Base-by-base conservation (phyloP, 2,329 filamentous ascomycete genomes). In the Aspergillus bombycis region DNA sequence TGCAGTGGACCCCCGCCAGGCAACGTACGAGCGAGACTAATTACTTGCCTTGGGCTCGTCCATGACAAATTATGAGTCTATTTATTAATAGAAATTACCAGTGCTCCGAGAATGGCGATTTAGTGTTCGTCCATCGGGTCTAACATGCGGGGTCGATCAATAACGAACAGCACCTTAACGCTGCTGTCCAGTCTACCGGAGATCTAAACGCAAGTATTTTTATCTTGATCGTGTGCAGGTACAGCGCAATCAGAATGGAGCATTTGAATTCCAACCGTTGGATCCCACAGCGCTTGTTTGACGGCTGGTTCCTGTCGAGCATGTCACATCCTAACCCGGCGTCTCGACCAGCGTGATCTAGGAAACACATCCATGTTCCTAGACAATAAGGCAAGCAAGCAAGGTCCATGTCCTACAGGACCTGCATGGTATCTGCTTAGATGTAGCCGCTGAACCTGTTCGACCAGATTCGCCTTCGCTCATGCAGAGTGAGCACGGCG, bases 81-180 rank as follows among this genome's bases (percentile, higher is more conserved):
- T 38, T 55, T 55, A 55, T 55, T 55, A 55, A 23, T 55, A 55
- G 52, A 54, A 55, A 26, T 36, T 26, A 36, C 14, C 52, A 36
- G n/a, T 26, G 38, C 48, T 23, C 52, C 52, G 36, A 38, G 34
- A 55, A 55, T 23, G 52, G 52, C 8, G 32, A 55, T 38, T 55
- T 55, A 55, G 32, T 38, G 32, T 38, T n/a, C 32, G 32, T 26
- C 50, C 30, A 26, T 28, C 26, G 14, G 28, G 19, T 32, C 48
- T n/a, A 38, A 26, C 34, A 36, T 55, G 52, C 52, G 52, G 52
- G 52, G 52, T 55, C 52, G 52, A 55, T 55, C 52, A 55, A 55
- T 38, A 55, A 55, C 52, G 32, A 1, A 36, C 52, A 2, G 32
- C 34, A 55, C 11, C 32, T 38, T 55, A 55, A 55, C 52, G 34